These are phyloP conservation scores for Brassica nigra DNA, from an alignment of 345 rosid species.

Conservation along the genomic window DNA sequence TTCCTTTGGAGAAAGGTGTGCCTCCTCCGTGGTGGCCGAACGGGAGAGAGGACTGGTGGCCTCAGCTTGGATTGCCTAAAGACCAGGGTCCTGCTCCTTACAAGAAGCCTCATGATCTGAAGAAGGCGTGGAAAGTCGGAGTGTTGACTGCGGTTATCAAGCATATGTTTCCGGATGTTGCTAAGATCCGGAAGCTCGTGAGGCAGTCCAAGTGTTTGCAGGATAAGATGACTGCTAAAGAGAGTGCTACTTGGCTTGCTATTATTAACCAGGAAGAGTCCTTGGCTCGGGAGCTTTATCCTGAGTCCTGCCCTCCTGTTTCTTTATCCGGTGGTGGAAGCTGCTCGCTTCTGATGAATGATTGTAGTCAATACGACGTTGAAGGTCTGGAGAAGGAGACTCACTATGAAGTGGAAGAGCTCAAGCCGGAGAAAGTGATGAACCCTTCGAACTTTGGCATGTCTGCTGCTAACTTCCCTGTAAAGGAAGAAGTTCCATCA, in stretches of 20 bases:
- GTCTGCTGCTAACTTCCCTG: constrained; percentile 51
- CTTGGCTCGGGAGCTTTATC: constrained; percentile 59
- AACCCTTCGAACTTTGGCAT: constrained; percentile 48
- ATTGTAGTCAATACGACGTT: constrained; percentile 82
- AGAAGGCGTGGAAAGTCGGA: constrained; percentile 98
- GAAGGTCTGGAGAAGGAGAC: constrained; percentile 65
- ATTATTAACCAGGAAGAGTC: constrained; percentile 87
- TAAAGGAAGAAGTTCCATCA: constrained; percentile 63
- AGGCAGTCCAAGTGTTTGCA: constrained; percentile 96
- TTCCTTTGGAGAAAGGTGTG: constrained; percentile 76
- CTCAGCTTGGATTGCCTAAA: constrained; percentile 61
- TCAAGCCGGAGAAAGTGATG: constrained; percentile 55
- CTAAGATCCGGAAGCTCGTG: constrained; percentile 87
- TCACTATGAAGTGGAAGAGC: constrained; percentile 60
- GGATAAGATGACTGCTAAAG: constrained; percentile 99
- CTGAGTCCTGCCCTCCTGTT: constrained; percentile 46
- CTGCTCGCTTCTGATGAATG: constrained; percentile 56
- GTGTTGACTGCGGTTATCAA: constrained; percentile 96
- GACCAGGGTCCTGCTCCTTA: constrained; percentile 87
- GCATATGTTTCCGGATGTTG: constrained; percentile 96
- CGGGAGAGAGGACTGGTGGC: constrained; percentile 96
- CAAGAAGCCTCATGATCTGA: constrained; percentile 96
- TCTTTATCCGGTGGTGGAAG: constrained; percentile 51
- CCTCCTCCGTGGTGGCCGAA: constrained; percentile 99
- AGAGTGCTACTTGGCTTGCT: constrained; percentile 97